Conservation (phyloP, 139 green algal species). For the Volvox africanus region DNA sequence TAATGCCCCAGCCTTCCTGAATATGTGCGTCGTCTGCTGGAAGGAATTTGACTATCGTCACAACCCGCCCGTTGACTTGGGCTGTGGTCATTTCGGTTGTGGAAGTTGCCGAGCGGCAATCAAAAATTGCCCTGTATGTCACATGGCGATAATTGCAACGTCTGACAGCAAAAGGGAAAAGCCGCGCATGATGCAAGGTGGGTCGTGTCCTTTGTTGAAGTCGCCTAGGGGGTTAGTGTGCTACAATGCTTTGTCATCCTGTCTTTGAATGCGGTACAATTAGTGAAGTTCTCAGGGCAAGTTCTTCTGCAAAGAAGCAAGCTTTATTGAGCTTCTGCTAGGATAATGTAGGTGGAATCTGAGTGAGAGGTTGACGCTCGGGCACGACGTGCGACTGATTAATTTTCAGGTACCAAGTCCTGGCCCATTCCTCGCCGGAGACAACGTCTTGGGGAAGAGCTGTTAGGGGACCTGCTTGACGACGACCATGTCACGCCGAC, state of each 20-base stretch:
- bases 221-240: too few relatives aligned
- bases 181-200: not conserved
- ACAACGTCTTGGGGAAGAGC: not conserved
- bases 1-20: not conserved
- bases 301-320: too few relatives aligned
- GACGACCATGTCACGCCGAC: conserved; percentile 17
- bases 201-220: not conserved
- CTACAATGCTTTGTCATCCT: too few relatives aligned
- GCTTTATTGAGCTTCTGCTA: too few relatives aligned
- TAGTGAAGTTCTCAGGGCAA: too few relatives aligned
- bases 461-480: conserved; percentile 1
- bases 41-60: conserved; percentile 9
- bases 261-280: too few relatives aligned
- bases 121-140: not conserved
- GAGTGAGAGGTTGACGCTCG: too few relatives aligned
- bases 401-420: not conserved
- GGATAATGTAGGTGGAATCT: too few relatives aligned
- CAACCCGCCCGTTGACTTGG: conserved; percentile 10
- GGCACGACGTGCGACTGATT: too few relatives aligned
- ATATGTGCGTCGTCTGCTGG: conserved; percentile 35
- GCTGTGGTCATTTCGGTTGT: conserved; percentile 20
- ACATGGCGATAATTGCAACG: not conserved
- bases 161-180: not conserved
- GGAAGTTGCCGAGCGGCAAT: not conserved
- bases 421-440: conserved; percentile 8